Evolutionary conservation across 495 filamentous ascomycete species (phyloP), one percentile per base, ranked within the genome.

Genomic region (Penicillium paxilli): DNA sequence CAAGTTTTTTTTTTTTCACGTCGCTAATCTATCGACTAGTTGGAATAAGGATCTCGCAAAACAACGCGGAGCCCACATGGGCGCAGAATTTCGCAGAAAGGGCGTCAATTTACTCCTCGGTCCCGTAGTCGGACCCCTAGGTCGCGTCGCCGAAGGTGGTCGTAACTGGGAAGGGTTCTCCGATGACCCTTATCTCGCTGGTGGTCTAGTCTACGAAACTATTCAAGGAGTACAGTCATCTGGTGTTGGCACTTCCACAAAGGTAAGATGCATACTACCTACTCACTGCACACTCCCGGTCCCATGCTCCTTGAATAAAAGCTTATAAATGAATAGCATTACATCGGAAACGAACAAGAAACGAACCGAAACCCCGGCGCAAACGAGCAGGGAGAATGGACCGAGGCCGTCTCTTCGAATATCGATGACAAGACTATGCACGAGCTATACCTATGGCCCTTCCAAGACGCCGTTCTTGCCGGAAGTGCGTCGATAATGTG

Each of bases 111-210:
- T 87, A 1, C 57, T 73, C 1, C 74, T 88, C 0, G 83, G 83
- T 0, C 86, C 84, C 5, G 84, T 89, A 0, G 78, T 89, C 60
- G 88, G 89, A 19, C 87, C 87, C 7, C 58, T 89, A 7, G 92
- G 92, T 12, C 75, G 88, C n/a, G 78, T 90, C 60, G 89, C 88
- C 0, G 82, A 81, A 28, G 91, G 90, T 26, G 92, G 92, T 2
- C 74, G 92, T 11, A 94, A 91, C 60, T 96, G 91, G 91, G 91
- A 96, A 72, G 88, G 89, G 0, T 89, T 92, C 56, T 81, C 84
- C 6, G 60, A 77, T 0, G 90, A 93, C 68, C 89, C 88, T 0
- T 88, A 90, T 19, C 76, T 87, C 4, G 79, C 82, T 60, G 85
- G 84, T 10, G 67, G 82, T 51, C 78, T 80, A 3, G 79, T 81